Base-by-base conservation (phyloP, 164 flowering plant species). In the Magnolia sinica region DNA sequence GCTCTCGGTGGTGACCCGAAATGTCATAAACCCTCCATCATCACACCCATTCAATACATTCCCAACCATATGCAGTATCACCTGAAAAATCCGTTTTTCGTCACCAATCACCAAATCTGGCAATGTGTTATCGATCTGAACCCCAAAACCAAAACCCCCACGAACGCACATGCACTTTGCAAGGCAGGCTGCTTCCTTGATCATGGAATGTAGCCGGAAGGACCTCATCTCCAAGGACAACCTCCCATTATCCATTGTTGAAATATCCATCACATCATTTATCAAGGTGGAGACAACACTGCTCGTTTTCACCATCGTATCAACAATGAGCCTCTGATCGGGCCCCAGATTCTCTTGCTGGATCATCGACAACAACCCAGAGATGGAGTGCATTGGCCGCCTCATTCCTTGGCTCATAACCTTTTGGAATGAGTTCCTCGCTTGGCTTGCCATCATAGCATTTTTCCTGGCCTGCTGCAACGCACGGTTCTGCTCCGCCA, bases 381-480 rank as follows among this genome's bases (percentile, higher is more conserved):
- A 82, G 69, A 96, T 83, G 1, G 97, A 90, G 85, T 94, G 94
- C 97, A 94, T 91, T 5, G 99, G 99, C 79, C 90, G 87, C 77
- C 91, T 87, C 91, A 96, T 84, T 16, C 97, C 94, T 64, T 91
- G 83, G 76, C 94, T 92, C 98, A 94, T 94, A 49, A 88, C 97
- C 86, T 86, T 92, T 76, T 92, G 97, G 82, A 94, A 94, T 14
- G 92, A 85, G 78, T 81, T 87, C 80, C 92, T 86, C 2, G 99
- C 98, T 75, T 88, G 95, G 80, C 92, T 96, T 8, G 99, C 99
- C 97, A 91, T 90, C 89, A 92, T 82, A 4, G 97, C 97, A 78
- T 91, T 85, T 83, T 78, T 78, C 71, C 81, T 90, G 45, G 97
- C 98, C 81, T 81, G 91, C 66, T 91, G 95, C 77, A 96, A 82